Evolutionary conservation across 2,329 filamentous ascomycete genomes (phyloP).

Genomic region (Fusarium sp.): DNA sequence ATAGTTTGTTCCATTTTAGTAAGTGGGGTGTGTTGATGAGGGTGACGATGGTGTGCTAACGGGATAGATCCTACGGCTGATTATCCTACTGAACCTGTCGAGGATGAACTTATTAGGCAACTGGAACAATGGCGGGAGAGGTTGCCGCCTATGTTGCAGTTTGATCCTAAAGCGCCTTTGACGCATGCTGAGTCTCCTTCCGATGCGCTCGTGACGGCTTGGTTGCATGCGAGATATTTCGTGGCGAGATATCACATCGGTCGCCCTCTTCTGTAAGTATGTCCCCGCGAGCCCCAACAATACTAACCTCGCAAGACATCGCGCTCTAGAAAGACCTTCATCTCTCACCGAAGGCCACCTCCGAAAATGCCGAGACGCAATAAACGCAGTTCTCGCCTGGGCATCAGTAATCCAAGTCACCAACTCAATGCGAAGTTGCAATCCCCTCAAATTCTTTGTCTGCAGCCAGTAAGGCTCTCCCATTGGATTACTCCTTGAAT

Average conservation of each 20-base stretch:
- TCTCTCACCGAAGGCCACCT: conserved; percentile 26
- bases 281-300: fast-evolving
- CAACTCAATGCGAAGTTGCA: conserved; percentile 30
- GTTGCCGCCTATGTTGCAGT: conserved; percentile 21
- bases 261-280: conserved; percentile 22
- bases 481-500: fast-evolving
- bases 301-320: conserved; percentile 4
- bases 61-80: neutral
- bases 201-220: conserved; percentile 17
- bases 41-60: neutral
- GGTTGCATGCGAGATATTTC: conserved; percentile 31
- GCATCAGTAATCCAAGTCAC: conserved; percentile 22
- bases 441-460: conserved; percentile 33
- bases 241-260: conserved; percentile 35
- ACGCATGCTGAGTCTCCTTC: conserved; percentile 20
- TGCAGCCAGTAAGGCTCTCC: conserved; percentile 20
- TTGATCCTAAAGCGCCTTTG: conserved; percentile 23
- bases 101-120: conserved; percentile 32
- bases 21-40: neutral
- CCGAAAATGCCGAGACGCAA: conserved; percentile 28
- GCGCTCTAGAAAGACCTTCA: conserved; percentile 17
- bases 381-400: conserved; percentile 19
- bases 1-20: conserved; percentile 32
- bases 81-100: conserved; percentile 29
- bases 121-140: conserved; percentile 28